Evolutionary conservation across 2,329 filamentous ascomycete species (phyloP), one percentile per base, ranked within the genome.

Genomic region (Aspergillus ruber): DNA sequence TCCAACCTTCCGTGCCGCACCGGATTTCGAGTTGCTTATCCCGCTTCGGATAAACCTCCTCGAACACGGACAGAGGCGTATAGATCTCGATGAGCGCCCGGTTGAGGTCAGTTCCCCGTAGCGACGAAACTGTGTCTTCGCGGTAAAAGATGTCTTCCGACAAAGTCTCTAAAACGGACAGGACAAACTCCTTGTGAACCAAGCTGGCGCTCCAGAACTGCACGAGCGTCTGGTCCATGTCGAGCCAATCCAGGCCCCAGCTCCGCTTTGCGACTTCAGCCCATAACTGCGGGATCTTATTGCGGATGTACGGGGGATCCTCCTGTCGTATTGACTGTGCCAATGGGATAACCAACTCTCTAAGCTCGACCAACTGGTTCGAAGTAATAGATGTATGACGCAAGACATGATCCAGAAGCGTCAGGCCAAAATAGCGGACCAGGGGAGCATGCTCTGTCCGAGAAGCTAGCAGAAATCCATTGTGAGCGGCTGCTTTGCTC

Each of bases 241-340:
- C 84, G 74, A 86, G 83, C 93, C 94, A 98, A 52, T 93, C 86
- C 27, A 82, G 77, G n/a, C 80, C 88, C 93, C 93, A 98, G 63
- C 83, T 87, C 59, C 91, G 81, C 74, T 97, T 97, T 36, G 90
- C 90, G 45, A 95, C 77, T 68, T 97, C 93, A 6, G 90, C 88
- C 93, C 93, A 98, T 52, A 98, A 73, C 69, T 95, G 86, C 23
- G 88, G 89, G 29, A 93, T 85, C 73, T 98, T 98, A 76, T 95
- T 97, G 57, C 91, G 81, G 55, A 96, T 74, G 65, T 90, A 98
- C 27, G 79, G 68, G 2, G 89, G 88, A 63, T 97, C 91, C 17
- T 83, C 78, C 41, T 79, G 78, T 4, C 81, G 76, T 39, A 94
- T 75, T 51, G 79, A 78, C 60, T 86, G 81, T 10, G 89, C 87